Percentiles rank a stretch among this genome's conserved stretches.
These are phyloP conservation scores for Larix kaempferi DNA, from an alignment of 75 land plant genomes.

Conservation along the genomic window DNA sequence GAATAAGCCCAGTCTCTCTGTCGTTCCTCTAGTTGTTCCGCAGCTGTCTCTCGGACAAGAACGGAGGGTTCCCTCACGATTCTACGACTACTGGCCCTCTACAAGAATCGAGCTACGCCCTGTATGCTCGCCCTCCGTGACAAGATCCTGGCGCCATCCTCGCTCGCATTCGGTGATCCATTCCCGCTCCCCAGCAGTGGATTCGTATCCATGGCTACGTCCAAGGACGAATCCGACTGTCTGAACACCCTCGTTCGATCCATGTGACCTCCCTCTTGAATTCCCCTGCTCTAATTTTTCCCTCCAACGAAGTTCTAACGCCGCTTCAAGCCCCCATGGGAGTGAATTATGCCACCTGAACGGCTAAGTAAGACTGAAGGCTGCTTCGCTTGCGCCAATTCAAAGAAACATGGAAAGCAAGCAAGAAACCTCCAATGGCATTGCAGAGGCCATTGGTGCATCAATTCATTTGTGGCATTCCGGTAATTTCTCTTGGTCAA, in stretches of 20 bases:
- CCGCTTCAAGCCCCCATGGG: too few relatives aligned
- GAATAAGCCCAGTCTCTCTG: conserved; percentile 85
- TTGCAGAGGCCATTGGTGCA: too few relatives aligned
- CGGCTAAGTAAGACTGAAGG: too few relatives aligned
- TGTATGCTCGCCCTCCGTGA: conserved; percentile 24
- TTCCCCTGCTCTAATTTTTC: background rate
- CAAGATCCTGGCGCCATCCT: background rate
- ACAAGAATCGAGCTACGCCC: conserved; percentile 42
- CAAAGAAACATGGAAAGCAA: too few relatives aligned
- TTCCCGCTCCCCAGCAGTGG: conserved; percentile 17
- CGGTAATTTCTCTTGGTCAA: too few relatives aligned
- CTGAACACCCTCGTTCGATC: conserved; percentile 10
- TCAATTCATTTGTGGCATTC: too few relatives aligned
- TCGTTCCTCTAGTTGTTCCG: conserved; percentile 72
- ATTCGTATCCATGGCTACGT: conserved; percentile 13
- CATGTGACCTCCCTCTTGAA: background rate
- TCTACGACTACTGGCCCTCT: conserved; percentile 48
- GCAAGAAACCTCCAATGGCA: too few relatives aligned
- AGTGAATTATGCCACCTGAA: too few relatives aligned
- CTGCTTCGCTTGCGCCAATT: too few relatives aligned
- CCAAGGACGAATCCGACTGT: conserved; percentile 5
- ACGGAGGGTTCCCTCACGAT: conserved; percentile 72
- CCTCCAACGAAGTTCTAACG: too few relatives aligned
- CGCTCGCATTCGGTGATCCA: background rate
- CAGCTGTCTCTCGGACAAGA: conserved; percentile 71